Percentiles rank a stretch among this genome's conserved stretches.
These are phyloP conservation scores for Alternaria incomplexa DNA, from an alignment of 2,329 filamentous ascomycete genomes.

Conservation along the genomic window DNA sequence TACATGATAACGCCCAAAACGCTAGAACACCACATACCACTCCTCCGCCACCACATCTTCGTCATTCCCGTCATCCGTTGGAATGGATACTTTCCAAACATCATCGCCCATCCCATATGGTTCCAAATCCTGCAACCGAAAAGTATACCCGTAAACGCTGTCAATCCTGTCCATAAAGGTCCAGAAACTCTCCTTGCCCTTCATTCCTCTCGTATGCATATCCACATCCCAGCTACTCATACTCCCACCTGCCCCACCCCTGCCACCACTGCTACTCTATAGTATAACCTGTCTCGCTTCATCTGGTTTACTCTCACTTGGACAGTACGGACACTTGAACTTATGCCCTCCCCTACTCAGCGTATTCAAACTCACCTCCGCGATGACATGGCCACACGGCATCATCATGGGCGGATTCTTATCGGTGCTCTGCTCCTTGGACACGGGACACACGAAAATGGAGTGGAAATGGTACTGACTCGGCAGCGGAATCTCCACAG, in stretches of 20 bases:
- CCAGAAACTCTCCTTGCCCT: background rate
- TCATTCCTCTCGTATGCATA: too few relatives aligned
- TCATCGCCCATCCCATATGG: background rate
- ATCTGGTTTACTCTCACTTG: conserved; percentile 76
- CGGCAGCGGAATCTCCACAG: conserved; percentile 73
- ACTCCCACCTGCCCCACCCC: too few relatives aligned
- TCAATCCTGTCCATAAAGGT: background rate
- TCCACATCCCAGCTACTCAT: too few relatives aligned
- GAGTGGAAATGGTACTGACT: conserved; percentile 79
- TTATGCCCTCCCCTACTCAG: conserved; percentile 74
- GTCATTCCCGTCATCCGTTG: background rate
- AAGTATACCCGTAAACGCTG: background rate
- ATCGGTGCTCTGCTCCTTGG: conserved; percentile 94
- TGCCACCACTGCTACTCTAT: conserved; percentile 17
- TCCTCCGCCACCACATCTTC: background rate
- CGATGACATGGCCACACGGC: conserved; percentile 92
- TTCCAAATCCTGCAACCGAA: background rate
- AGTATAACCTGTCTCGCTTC: conserved; percentile 64
- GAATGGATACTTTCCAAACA: background rate
- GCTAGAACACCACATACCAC: background rate
- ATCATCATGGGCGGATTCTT: conserved; percentile 96
- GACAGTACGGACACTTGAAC: conserved; percentile 98
- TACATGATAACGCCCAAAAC: background rate
- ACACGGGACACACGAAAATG: conserved; percentile 97
- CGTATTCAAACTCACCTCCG: conserved; percentile 79